Evolutionary conservation across 164 flowering plant genomes (phyloP).

Genomic region (Echeveria elegans): DNA sequence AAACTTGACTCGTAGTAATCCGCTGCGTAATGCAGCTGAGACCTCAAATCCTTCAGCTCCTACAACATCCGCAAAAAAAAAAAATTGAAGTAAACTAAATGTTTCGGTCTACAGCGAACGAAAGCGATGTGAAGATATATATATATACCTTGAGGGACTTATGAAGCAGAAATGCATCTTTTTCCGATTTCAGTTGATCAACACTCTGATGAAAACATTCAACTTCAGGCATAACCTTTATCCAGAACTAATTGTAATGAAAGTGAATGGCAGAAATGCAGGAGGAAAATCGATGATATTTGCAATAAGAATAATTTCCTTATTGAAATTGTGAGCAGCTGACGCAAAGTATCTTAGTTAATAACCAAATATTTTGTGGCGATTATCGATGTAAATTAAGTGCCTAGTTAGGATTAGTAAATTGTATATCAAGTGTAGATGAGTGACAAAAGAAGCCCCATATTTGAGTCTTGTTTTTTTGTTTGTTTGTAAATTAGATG

Average conservation of each 20-base stretch:
- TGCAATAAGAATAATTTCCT: neutral
- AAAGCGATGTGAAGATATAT: conserved; percentile 13
- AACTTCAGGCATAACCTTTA: neutral
- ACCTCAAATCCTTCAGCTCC: conserved; percentile 62
- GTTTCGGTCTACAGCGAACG: neutral
- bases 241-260: neutral
- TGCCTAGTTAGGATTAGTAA: neutral
- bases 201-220: neutral
- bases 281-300: neutral
- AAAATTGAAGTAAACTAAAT: too few relatives aligned
- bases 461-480: conserved; percentile 1
- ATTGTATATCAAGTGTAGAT: neutral
- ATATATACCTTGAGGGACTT: conserved; percentile 32
- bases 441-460: neutral
- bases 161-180: conserved; percentile 16
- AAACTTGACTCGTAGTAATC: conserved; percentile 55
- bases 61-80: conserved; percentile 14
- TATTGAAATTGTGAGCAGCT: conserved; percentile 4
- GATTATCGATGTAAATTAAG: neutral
- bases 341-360: neutral
- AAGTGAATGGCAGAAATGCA: neutral
- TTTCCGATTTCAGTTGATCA: conserved; percentile 9
- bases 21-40: conserved; percentile 75
- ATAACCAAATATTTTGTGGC: neutral
- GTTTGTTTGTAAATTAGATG: neutral